Evolutionary conservation across 129 eudicot species (phyloP).

Genomic region (Artemisia annua): DNA sequence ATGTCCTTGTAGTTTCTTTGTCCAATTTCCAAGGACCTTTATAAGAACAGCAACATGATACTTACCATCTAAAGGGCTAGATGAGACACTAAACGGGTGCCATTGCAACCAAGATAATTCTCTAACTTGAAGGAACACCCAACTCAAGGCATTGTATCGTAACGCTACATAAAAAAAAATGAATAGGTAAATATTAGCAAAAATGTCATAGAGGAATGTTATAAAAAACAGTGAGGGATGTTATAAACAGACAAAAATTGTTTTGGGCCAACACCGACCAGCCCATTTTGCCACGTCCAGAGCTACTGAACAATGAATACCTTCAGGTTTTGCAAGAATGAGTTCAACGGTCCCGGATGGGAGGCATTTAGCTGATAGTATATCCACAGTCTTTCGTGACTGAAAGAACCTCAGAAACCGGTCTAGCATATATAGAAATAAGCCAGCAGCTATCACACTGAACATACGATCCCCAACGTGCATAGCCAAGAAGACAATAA

Average conservation of each 20-base stretch:
- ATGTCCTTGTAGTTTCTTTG: slow-evolving; percentile 51
- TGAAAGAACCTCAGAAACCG: slow-evolving; percentile 83
- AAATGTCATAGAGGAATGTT: not conserved
- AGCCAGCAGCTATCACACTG: slow-evolving; percentile 59
- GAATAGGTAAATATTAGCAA: not conserved
- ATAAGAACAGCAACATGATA: slow-evolving; percentile 65
- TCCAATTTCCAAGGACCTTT: slow-evolving; percentile 87
- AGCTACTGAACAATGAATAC: slow-evolving; percentile 38
- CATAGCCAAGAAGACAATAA: slow-evolving; percentile 68
- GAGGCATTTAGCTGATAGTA: slow-evolving; percentile 69
- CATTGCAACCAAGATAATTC: slow-evolving; percentile 82
- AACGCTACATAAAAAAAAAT: slow-evolving; percentile 42
- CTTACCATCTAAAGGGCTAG: slow-evolving; percentile 78
- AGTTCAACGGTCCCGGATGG: slow-evolving; percentile 84
- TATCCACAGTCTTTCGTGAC: slow-evolving; percentile 61
- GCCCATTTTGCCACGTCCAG: slow-evolving; percentile 4
- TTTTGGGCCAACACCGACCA: not conserved
- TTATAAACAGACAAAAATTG: not conserved
- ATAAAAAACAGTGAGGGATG: not conserved
- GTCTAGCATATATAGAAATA: slow-evolving; percentile 82
- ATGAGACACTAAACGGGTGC: slow-evolving; percentile 96
- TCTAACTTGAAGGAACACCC: slow-evolving; percentile 73
- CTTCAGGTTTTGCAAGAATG: slow-evolving; percentile 72
- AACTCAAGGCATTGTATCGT: slow-evolving; percentile 74
- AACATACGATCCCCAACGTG: slow-evolving; percentile 74